These are phyloP conservation scores for Podaxis sp. DNA, from an alignment of 768 basidiomycete species.

Conservation along the genomic window DNA sequence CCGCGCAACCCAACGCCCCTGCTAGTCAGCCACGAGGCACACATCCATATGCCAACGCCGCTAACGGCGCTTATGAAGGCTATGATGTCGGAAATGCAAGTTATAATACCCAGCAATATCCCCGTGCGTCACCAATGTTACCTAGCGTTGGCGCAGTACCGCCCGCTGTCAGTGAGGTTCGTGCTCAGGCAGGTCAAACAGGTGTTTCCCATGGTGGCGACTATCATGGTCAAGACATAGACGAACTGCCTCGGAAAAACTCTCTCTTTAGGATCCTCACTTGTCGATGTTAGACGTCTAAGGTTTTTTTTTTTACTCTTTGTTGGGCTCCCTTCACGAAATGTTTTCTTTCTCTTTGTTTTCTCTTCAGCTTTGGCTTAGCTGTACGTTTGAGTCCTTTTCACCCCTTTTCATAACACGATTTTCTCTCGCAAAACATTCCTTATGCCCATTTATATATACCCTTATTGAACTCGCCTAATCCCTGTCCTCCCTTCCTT, in stretches of 20 bases:
- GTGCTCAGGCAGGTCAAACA: slow-evolving; percentile 67
- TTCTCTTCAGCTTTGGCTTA: slow-evolving; percentile 1
- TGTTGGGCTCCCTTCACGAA: slow-evolving; percentile 24
- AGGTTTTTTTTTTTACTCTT: slow-evolving; percentile 24
- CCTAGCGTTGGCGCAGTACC: slow-evolving; percentile 66
- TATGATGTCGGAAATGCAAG: slow-evolving; percentile 58
- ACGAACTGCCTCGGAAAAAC: slow-evolving; percentile 52
- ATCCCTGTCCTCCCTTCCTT: slow-evolving; percentile 3
- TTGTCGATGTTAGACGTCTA: slow-evolving; percentile 63
- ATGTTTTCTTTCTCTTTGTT: slow-evolving; percentile 23
- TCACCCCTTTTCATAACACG: slow-evolving; percentile 18
- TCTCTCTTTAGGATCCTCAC: slow-evolving; percentile 70
- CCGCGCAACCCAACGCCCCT: slow-evolving; percentile 74
- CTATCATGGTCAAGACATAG: slow-evolving; percentile 56
- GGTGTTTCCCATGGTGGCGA: slow-evolving; percentile 63
- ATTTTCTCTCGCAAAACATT: slow-evolving; percentile 16
- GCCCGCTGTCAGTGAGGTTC: slow-evolving; percentile 71
- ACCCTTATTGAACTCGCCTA: slow-evolving; percentile 18
- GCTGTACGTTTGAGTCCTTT: background rate
- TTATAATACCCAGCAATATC: slow-evolving; percentile 62
- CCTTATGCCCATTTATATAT: slow-evolving; percentile 22
- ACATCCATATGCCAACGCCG: slow-evolving; percentile 72
- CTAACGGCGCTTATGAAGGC: slow-evolving; percentile 54
- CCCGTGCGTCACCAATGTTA: slow-evolving; percentile 83
- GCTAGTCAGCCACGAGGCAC: slow-evolving; percentile 52